Evolutionary conservation across 2,329 filamentous ascomycete genomes (phyloP), one percentile per base, ranked within the genome.

Genomic region (Fusarium abutilonis): DNA sequence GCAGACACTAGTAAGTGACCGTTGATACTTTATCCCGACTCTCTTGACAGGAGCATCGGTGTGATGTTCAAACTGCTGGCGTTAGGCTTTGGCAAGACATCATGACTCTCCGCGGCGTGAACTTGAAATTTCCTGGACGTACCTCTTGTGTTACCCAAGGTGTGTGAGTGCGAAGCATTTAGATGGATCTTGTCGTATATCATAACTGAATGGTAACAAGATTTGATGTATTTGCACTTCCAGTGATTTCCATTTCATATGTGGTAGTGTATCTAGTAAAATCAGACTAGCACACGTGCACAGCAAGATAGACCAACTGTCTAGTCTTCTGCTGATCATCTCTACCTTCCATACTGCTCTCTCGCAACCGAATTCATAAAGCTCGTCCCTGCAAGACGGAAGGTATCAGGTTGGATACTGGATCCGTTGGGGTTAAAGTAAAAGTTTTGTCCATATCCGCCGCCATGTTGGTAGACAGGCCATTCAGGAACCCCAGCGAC

Each of bases 381-480:
- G 0, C 54, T 56, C 13, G 66, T 69, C 0, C 58, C 63, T 0
- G 66, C 61, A 11, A 69, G 41, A 14, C 66, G 45, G 17, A 67
- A 54, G n/a, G 61, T 67, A 31, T 69, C 66, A 35, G 60, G 57
- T 15, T 63, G 46, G 1, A 64, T 50, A 6, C 56, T 46, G 0
- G 52, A 67, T 0, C 48, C 52, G 5, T 69, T 69, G 4, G 66
- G 66, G 3, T 64, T 65, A 14, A 69, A 60, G 41, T 63, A 63
- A n/a, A 69, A 65, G 40, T 63, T 64, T 5, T 67, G 32, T 15
- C 66, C 66, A 11, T 69, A 69, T 2, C 66, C 66, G 9, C 66
- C 66, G 1, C 43, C 60, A 1, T 38, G 41, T 13, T 65, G 50
- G 23, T 56, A 67, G 3, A 52, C 34, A 14, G 66, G 66, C 66